These are phyloP conservation scores for Canavalia ensiformis DNA, from an alignment of 306 rosid genomes.

Conservation along the genomic window DNA sequence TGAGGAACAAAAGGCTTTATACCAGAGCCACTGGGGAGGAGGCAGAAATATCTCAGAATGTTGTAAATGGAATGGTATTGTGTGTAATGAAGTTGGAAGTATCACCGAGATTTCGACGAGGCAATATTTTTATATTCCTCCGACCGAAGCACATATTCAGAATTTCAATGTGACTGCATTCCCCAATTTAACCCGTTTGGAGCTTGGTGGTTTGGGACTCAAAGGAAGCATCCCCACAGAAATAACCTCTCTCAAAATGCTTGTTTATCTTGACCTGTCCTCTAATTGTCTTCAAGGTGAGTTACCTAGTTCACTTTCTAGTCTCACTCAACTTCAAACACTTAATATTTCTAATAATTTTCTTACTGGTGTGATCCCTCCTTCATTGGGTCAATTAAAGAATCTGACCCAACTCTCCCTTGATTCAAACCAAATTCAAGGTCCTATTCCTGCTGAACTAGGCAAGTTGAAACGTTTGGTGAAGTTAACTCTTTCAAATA, in stretches of 20 bases:
- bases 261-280: slow-evolving; percentile 27
- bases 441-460: background rate
- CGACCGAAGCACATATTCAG: background rate
- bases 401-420: background rate
- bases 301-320: slow-evolving; percentile 9
- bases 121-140: background rate
- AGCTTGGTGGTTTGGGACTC: slow-evolving; percentile 9
- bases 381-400: slow-evolving; percentile 4
- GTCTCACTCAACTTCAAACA: slow-evolving; percentile 19
- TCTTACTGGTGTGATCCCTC: slow-evolving; percentile 28
- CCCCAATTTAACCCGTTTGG: slow-evolving; percentile 16
- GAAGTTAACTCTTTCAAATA: background rate
- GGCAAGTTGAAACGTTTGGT: background rate
- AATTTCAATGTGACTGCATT: slow-evolving; percentile 19
- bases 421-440: slow-evolving; percentile 20
- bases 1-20: slow-evolving; percentile 21
- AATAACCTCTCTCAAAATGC: slow-evolving; percentile 18
- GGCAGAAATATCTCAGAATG: background rate
- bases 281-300: slow-evolving; percentile 24
- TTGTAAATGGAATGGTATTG: slow-evolving; percentile 24
- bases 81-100: slow-evolving; percentile 21
- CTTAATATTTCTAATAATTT: slow-evolving; percentile 16
- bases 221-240: background rate
- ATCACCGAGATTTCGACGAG: slow-evolving; percentile 17
- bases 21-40: background rate